A percentile compares a stretch with the other conserved stretches of the same genome.
Conservation (phyloP, 2,329 filamentous ascomycete species). For the Blastomyces gilchristii region DNA sequence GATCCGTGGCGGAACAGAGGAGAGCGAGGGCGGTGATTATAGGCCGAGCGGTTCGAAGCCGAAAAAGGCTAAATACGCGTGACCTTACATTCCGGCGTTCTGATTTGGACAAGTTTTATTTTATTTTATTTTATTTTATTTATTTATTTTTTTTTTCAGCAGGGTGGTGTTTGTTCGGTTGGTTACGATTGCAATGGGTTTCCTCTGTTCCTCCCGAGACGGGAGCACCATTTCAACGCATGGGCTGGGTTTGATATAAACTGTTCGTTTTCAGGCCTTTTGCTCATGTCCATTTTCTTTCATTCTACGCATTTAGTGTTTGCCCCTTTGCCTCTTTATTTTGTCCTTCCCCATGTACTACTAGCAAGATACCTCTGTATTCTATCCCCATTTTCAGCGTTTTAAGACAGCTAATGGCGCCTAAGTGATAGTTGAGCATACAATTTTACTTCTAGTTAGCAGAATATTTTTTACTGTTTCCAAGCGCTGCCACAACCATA, state of each 20-base stretch:
- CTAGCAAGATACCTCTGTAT: slow-evolving; percentile 5
- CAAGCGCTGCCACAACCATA: not conserved
- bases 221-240: not conserved
- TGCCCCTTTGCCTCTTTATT: not conserved
- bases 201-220: not conserved
- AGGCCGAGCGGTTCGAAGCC: slow-evolving; percentile 12
- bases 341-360: not conserved
- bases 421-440: not conserved
- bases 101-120: not conserved
- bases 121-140: no score
- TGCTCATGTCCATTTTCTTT: not conserved
- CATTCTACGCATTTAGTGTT: not conserved
- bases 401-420: not conserved
- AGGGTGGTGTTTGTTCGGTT: not conserved
- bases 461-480: not conserved
- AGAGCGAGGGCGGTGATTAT: slow-evolving; percentile 23
- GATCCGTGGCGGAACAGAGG: slow-evolving; percentile 22
- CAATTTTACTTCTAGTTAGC: not conserved
- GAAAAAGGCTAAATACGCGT: slow-evolving; percentile 18
- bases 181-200: not conserved
- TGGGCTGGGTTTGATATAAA: no score
- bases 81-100: slow-evolving; percentile 3
- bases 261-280: not conserved
- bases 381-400: not conserved
- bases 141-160: not conserved